phyloP scores from a whole-genome alignment of 768 basidiomycete species.

The Lepiota brunneoincarnata region DNA sequence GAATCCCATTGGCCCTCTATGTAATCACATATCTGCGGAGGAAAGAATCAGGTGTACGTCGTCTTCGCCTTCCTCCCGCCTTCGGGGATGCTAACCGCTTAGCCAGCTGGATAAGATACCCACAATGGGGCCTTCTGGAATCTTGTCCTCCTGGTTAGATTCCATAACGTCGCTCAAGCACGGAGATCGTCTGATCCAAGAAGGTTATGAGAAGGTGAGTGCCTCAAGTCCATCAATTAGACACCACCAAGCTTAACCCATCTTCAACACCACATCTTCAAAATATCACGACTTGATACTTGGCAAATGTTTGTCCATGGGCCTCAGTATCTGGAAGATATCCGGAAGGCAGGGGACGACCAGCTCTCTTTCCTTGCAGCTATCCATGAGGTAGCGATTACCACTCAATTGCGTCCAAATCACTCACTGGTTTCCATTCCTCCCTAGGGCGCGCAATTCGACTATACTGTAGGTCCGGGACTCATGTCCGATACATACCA shows the following conservation, averaged over 20 bases:
- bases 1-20: no score
- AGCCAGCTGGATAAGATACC: slow-evolving; percentile 2
- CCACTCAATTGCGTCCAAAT: not conserved
- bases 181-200: not conserved
- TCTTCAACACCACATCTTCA: slow-evolving; percentile 21
- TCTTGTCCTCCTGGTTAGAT: not conserved
- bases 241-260: not conserved
- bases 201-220: slow-evolving; percentile 13
- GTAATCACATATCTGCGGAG: no score
- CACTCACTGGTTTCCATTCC: not conserved
- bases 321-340: slow-evolving; percentile 42
- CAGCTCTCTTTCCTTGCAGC: slow-evolving; percentile 28
- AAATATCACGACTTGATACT: slow-evolving; percentile 14
- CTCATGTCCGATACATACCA: slow-evolving; percentile 34
- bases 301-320: slow-evolving; percentile 34
- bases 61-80: not conserved
- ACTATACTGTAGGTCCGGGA: slow-evolving; percentile 31
- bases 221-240: not conserved
- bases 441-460: slow-evolving; percentile 27
- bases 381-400: slow-evolving; percentile 21
- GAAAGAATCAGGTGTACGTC: no score
- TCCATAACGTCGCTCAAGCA: not conserved
- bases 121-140: not conserved
- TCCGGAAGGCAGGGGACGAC: slow-evolving; percentile 35
- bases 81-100: not conserved